Conservation (phyloP, 2,329 filamentous ascomycete species). For the Cordyceps cicadae region DNA sequence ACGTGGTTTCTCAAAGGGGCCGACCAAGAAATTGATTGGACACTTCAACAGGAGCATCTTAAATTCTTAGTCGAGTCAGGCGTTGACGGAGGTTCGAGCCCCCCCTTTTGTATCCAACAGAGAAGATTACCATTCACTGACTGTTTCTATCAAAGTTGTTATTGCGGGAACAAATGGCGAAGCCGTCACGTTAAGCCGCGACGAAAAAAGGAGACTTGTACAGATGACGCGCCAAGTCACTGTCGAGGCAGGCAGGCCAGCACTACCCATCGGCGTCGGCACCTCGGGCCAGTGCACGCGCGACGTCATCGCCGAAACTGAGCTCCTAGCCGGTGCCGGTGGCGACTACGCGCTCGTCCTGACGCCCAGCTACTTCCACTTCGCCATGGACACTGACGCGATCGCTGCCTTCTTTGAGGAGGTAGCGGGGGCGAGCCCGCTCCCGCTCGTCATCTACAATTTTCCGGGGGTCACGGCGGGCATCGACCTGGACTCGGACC, state of each 20-base stretch:
- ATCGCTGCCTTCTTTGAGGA: slow-evolving; percentile 43
- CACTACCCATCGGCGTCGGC: neutral
- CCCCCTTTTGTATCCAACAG: no score
- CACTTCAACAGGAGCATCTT: neutral
- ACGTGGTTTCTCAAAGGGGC: neutral
- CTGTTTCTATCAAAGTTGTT: neutral
- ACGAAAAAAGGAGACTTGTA: neutral
- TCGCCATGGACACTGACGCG: neutral
- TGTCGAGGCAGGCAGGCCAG: no score
- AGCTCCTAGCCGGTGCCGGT: neutral
- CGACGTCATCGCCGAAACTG: neutral
- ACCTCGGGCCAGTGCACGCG: neutral
- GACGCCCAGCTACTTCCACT: neutral
- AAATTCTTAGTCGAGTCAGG: neutral
- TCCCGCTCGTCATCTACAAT: slow-evolving; percentile 59
- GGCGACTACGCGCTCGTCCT: neutral
- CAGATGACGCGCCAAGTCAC: neutral
- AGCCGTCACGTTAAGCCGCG: neutral
- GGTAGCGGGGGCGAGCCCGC: slow-evolving; percentile 39
- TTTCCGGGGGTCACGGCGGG: slow-evolving; percentile 63
- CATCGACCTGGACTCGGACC: slow-evolving; percentile 60
- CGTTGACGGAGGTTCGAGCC: neutral
- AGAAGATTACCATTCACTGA: neutral
- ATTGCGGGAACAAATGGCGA: neutral
- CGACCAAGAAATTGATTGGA: neutral